Conservation (phyloP, 2,329 filamentous ascomycete species). For the Aureobasidium leucospermi region DNA sequence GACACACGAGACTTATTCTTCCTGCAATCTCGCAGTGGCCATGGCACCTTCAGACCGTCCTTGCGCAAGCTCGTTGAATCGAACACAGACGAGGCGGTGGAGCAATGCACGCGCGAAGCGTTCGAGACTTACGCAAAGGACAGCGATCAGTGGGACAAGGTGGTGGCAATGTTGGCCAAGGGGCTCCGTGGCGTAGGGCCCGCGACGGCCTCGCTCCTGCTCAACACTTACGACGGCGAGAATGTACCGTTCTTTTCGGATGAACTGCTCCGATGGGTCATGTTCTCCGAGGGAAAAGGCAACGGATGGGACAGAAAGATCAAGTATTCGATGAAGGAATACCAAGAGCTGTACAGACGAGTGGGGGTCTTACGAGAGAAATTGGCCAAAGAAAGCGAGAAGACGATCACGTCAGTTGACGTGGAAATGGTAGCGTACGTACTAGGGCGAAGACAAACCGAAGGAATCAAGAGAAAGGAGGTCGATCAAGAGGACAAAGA, state of each 20-base stretch:
- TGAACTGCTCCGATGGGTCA: slow-evolving; percentile 68
- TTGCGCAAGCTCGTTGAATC: slow-evolving; percentile 45
- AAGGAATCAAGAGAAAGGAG: neutral
- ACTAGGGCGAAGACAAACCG: slow-evolving; percentile 41
- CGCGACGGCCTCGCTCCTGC: slow-evolving; percentile 67
- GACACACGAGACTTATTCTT: neutral
- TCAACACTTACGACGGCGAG: slow-evolving; percentile 56
- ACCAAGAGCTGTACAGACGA: slow-evolving; percentile 45
- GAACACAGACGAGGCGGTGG: slow-evolving; percentile 47
- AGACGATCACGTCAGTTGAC: slow-evolving; percentile 49
- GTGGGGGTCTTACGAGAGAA: slow-evolving; percentile 33
- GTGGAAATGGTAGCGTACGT: slow-evolving; percentile 67
- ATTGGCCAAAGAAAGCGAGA: slow-evolving; percentile 29
- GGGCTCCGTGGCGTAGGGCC: slow-evolving; percentile 67
- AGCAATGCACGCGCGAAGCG: slow-evolving; percentile 46
- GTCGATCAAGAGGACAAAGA: neutral
- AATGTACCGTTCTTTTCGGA: slow-evolving; percentile 70
- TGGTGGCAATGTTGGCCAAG: slow-evolving; percentile 42
- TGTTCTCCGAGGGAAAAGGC: slow-evolving; percentile 38
- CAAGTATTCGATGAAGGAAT: slow-evolving; percentile 66
- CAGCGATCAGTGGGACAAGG: slow-evolving; percentile 14
- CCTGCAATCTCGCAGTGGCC: slow-evolving; percentile 29
- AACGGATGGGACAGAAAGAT: slow-evolving; percentile 44
- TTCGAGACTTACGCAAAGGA: slow-evolving; percentile 38
- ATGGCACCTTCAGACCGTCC: slow-evolving; percentile 44